Conservation (phyloP, 208 protist genomes). For the Trichomonas gallinae region DNA sequence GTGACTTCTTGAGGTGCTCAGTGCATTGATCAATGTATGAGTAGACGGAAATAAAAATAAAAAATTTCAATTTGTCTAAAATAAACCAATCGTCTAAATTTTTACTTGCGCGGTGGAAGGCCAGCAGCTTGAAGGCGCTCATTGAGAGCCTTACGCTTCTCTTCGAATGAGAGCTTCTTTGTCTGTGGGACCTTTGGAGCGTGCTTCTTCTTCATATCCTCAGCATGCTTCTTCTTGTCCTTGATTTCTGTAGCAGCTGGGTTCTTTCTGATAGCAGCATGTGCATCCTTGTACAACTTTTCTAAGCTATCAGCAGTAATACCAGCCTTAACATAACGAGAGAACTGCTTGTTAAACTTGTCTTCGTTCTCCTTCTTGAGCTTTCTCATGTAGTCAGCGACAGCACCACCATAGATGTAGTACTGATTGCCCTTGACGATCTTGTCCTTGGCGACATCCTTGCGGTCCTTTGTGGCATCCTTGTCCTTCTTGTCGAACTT, state of each 20-base stretch:
- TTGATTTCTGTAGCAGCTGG: conserved; percentile 60
- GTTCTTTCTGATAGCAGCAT: conserved; percentile 47
- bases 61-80: too few relatives aligned
- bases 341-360: conserved; percentile 75
- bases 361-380: conserved; percentile 77
- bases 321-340: conserved; percentile 69
- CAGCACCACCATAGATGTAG: conserved; percentile 83
- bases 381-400: conserved; percentile 87
- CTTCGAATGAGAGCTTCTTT: not conserved
- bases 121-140: not conserved
- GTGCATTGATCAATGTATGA: too few relatives aligned
- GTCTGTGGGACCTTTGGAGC: not conserved
- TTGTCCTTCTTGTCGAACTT: too few relatives aligned
- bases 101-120: conserved; percentile 14
- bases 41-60: too few relatives aligned
- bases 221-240: conserved; percentile 49
- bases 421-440: conserved; percentile 49
- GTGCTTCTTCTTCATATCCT: not conserved
- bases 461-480: not conserved
- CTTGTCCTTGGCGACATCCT: not conserved
- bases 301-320: conserved; percentile 71
- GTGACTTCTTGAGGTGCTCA: too few relatives aligned
- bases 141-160: not conserved
- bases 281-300: conserved; percentile 72
- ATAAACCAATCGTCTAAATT: too few relatives aligned